phyloP scores from a whole-genome alignment of 2,329 filamentous ascomycete species.

The Aspergillus thermomutatus region DNA sequence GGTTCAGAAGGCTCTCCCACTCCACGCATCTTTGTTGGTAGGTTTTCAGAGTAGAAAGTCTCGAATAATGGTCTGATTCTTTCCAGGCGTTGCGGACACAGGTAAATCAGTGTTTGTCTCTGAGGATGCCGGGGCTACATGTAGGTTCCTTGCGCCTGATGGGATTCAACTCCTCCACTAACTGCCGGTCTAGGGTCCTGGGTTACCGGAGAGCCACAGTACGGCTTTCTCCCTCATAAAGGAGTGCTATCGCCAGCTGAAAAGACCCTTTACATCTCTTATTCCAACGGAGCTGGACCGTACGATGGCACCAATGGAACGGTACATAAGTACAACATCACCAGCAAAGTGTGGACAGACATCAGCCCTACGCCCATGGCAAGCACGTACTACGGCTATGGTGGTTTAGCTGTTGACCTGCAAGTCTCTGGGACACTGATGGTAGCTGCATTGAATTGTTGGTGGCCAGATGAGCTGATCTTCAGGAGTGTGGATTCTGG shows the following conservation, averaged over 20 bases:
- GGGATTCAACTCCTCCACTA: not conserved
- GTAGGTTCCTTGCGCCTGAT: conserved; percentile 35
- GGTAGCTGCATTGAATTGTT: conserved; percentile 56
- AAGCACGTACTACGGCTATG: conserved; percentile 54
- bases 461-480: conserved; percentile 58
- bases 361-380: conserved; percentile 53
- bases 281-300: conserved; percentile 54
- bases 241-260: conserved; percentile 50
- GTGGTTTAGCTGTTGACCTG: conserved; percentile 53
- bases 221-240: conserved; percentile 54
- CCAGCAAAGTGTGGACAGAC: conserved; percentile 49
- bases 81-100: conserved; percentile 44
- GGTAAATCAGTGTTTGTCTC: conserved; percentile 55
- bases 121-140: conserved; percentile 52
- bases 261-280: conserved; percentile 54
- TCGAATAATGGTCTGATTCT: not conserved
- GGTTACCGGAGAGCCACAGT: conserved; percentile 49
- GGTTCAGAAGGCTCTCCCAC: conserved; percentile 46
- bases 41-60: conserved; percentile 5
- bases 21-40: conserved; percentile 56
- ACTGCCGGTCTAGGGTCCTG: conserved; percentile 12
- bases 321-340: conserved; percentile 55
- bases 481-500: conserved; percentile 56
- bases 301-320: conserved; percentile 55
- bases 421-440: conserved; percentile 55